A percentile compares a stretch with the other conserved stretches of the same genome.
phyloP scores from a whole-genome alignment of 805 yeast species.

The Wickerhamiella brachini region DNA sequence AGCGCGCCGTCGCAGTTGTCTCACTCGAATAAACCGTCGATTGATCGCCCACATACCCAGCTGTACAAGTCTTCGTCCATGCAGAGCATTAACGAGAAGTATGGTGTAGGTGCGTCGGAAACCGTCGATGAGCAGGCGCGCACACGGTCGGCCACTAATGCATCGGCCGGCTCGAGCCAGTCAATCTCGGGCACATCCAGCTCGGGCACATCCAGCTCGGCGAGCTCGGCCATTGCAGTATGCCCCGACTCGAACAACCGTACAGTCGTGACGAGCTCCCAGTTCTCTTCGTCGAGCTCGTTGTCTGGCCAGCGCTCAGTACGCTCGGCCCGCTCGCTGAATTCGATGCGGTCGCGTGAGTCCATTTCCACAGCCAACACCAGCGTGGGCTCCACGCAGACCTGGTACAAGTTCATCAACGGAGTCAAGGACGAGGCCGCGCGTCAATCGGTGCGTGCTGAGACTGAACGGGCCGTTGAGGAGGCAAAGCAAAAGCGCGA shows the following conservation, averaged over 20 bases:
- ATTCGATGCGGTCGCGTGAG: neutral
- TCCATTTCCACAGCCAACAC: conserved; percentile 8
- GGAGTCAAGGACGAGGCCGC: conserved; percentile 8
- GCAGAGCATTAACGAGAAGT: neutral
- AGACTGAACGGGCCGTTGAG: conserved; percentile 4
- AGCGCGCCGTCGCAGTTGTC: neutral
- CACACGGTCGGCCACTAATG: neutral
- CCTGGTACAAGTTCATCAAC: conserved; percentile 9
- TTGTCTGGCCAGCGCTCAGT: neutral
- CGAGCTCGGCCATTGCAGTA: conserved; percentile 5
- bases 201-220: neutral
- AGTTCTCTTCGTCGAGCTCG: neutral
- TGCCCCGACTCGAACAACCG: conserved; percentile 6
- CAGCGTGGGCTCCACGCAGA: conserved; percentile 7
- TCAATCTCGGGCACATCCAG: neutral
- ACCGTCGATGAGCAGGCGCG: neutral
- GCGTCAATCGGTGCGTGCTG: neutral
- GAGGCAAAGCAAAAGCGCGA: neutral
- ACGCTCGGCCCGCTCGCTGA: neutral
- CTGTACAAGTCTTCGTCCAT: neutral
- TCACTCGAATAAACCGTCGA: neutral
- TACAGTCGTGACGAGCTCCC: conserved; percentile 4
- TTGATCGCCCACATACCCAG: neutral
- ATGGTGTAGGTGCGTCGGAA: neutral
- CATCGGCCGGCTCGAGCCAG: neutral